phyloP scores from a whole-genome alignment of 2,329 filamentous ascomycete genomes.

The Pyrenophora graminea region DNA sequence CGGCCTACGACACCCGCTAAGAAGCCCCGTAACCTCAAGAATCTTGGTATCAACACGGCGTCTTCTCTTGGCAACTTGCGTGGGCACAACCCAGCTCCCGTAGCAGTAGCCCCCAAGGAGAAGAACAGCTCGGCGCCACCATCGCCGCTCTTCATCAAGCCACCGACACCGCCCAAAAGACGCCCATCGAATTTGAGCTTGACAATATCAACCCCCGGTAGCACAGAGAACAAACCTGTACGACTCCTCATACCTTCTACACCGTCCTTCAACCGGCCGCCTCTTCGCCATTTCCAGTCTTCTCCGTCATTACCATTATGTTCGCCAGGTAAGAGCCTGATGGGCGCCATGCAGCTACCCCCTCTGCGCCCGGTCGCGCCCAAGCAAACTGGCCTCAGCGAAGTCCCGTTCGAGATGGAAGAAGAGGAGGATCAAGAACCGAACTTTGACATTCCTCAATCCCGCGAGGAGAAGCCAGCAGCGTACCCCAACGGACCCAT shows the following conservation, averaged over 20 bases:
- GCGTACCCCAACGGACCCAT: conserved; percentile 83
- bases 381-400: conserved; percentile 48
- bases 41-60: conserved; percentile 74
- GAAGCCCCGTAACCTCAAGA: conserved; percentile 81
- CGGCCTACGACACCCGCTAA: conserved; percentile 61
- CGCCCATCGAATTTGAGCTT: conserved; percentile 79
- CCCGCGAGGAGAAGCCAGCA: conserved; percentile 71
- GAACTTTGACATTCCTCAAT: conserved; percentile 61
- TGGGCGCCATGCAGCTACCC: conserved; percentile 58
- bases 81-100: conserved; percentile 56
- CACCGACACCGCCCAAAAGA: conserved; percentile 68
- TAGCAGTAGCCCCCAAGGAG: conserved; percentile 53
- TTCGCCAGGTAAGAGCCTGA: conserved; percentile 55
- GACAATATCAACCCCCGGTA: conserved; percentile 67
- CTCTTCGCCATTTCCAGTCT: conserved; percentile 64
- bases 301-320: conserved; percentile 63
- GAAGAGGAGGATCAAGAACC: conserved; percentile 65
- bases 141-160: conserved; percentile 80
- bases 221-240: conserved; percentile 61
- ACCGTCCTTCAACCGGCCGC: conserved; percentile 56
- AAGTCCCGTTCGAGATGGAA: conserved; percentile 73
- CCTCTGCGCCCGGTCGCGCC: conserved; percentile 41
- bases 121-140: conserved; percentile 64
- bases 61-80: conserved; percentile 53
- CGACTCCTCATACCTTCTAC: conserved; percentile 63